Evolutionary conservation across 176 grass and related monocot species (phyloP).

Genomic region (Ananas comosus): DNA sequence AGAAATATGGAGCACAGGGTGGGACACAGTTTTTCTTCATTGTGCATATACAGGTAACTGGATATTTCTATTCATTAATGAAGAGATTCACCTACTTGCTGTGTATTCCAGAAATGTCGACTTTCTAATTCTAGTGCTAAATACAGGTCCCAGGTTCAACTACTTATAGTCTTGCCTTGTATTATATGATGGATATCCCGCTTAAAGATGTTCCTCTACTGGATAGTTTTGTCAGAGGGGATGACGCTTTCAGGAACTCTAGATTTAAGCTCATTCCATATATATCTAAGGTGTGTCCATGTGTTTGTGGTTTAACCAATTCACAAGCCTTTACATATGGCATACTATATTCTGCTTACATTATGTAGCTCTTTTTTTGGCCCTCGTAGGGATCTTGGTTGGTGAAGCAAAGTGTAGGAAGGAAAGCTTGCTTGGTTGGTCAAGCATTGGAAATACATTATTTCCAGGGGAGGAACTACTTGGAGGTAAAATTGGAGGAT

Average conservation of each 20-base stretch:
- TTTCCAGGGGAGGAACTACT: constrained; percentile 6
- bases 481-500: constrained; percentile 3
- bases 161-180: constrained; percentile 18
- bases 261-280: constrained; percentile 30
- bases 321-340: not conserved
- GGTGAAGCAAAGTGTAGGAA: constrained; percentile 10
- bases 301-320: not conserved
- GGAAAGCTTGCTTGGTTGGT: constrained; percentile 7
- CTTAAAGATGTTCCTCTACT: constrained; percentile 15
- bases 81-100: not conserved
- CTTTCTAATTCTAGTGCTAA: not conserved
- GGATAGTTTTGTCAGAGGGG: constrained; percentile 16
- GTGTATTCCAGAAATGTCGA: not conserved
- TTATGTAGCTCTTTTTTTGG: not conserved
- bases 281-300: constrained; percentile 17
- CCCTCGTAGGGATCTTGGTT: constrained; percentile 10
- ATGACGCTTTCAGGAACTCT: constrained; percentile 21
- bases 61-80: constrained; percentile 1
- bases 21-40: constrained; percentile 27
- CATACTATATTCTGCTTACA: not conserved
- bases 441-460: constrained; percentile 14
- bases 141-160: constrained; percentile 20
- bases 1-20: constrained; percentile 22
- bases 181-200: constrained; percentile 27
- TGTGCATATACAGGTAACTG: constrained; percentile 18